Evolutionary conservation across 148 eudicot species (phyloP).

Genomic region (Chenopodium album): DNA sequence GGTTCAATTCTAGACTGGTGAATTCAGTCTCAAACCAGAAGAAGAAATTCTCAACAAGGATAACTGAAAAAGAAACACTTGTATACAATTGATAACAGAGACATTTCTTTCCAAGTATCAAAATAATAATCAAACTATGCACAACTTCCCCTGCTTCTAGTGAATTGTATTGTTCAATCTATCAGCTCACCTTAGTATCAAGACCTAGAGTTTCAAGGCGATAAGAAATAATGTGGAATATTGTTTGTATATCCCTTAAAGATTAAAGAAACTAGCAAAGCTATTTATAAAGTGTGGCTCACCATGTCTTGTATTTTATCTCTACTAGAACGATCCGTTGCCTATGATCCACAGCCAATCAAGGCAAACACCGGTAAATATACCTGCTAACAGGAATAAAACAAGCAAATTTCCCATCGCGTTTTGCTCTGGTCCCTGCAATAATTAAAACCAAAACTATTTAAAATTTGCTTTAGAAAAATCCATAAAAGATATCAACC

Average conservation of each 20-base stretch:
- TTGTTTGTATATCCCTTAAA: background rate
- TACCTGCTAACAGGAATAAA: conserved; percentile 54
- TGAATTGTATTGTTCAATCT: background rate
- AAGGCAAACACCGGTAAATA: conserved; percentile 56
- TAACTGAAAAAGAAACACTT: background rate
- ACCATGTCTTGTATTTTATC: background rate
- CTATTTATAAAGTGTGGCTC: background rate
- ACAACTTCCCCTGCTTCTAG: background rate
- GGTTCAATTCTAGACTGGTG: background rate
- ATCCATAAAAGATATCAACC: background rate
- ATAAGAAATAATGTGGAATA: background rate
- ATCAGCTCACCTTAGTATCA: background rate
- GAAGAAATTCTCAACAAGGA: background rate
- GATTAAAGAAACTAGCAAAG: background rate
- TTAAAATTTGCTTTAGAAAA: background rate
- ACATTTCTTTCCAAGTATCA: background rate
- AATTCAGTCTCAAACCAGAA: background rate
- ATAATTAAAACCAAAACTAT: background rate
- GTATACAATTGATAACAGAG: background rate
- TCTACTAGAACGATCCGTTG: conserved; percentile 31
- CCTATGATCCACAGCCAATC: conserved; percentile 84
- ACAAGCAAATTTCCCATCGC: conserved; percentile 68
- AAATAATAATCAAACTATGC: background rate
- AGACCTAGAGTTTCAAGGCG: background rate
- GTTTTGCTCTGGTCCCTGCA: conserved; percentile 78